Evolutionary conservation across 2,329 filamentous ascomycete species (phyloP), one percentile per base, ranked within the genome.

Genomic region (Cladobotryum mycophilum): DNA sequence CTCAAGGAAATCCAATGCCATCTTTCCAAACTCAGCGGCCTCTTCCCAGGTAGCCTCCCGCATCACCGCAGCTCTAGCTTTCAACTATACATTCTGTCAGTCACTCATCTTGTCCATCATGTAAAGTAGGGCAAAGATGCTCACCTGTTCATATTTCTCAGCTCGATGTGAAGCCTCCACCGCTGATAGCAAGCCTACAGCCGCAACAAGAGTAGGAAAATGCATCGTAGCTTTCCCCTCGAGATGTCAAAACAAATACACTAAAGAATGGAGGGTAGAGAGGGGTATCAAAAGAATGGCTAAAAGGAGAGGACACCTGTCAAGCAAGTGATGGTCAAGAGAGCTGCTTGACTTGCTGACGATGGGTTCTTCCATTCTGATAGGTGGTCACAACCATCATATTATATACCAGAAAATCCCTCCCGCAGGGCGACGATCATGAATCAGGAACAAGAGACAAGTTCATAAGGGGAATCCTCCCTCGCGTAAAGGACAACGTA

Each of bases 161-260:
- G 54, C 57, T 20, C 56, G 55, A 18, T 58, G 62, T 45, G 60
- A 60, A 13, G 62, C 64, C 36, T 66, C 58, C 30, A 52, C 63
- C 7, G 60, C 50, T 37, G 53, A 55, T 34, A 63, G 50, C 41
- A 67, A 57, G 56, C 61, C 60, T 41, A 56, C 48, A 45, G 58
- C 60, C 46, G 61, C 55, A 48, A 64, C 34, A 34, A 64, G 42
- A 5, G 55, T 55, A 14, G 53, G 36, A 41, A 62, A 45, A 55
- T 55, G 55, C 64, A 66, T 65, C 3, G 43, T 59, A 33, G 50
- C 17, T 45, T 15, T 34, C 25, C 25, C 25, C 22, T 30, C 18
- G 12, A 45, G 9, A 2, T 12, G 38, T 11, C 22, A 8, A 20
- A 20, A 20, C 5, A 20, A 15, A 41, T 49, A 30, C n/a, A 43